phyloP scores from a whole-genome alignment of 2,329 filamentous ascomycete genomes.

The Harringtonia lauricola region DNA sequence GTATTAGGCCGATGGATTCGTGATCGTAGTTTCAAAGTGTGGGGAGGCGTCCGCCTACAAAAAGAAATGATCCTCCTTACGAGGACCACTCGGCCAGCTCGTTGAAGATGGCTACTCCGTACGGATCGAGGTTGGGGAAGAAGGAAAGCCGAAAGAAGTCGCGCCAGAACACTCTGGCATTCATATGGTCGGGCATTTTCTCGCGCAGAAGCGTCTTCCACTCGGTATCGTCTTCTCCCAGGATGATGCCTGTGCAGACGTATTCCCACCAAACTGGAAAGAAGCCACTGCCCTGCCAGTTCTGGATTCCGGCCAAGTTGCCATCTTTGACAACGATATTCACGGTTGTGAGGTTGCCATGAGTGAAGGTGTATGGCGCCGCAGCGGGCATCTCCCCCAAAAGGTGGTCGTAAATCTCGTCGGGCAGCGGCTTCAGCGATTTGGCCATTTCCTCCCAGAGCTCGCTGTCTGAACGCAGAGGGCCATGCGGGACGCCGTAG shows the following conservation, averaged over 20 bases:
- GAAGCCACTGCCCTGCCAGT: background rate
- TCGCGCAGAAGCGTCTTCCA: background rate
- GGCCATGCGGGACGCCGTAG: background rate
- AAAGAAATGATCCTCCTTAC: too few relatives aligned
- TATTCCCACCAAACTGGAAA: background rate
- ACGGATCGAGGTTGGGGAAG: too few relatives aligned
- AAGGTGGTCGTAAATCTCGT: background rate
- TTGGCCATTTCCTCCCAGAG: background rate
- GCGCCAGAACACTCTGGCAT: background rate
- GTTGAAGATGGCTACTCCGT: too few relatives aligned
- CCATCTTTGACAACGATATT: background rate
- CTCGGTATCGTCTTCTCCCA: background rate
- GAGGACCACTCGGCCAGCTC: too few relatives aligned
- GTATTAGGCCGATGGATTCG: too few relatives aligned
- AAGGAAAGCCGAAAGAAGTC: too few relatives aligned
- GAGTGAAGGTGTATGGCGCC: background rate
- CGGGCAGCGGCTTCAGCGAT: background rate
- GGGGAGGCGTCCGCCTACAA: too few relatives aligned
- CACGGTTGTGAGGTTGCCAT: background rate
- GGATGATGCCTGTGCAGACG: background rate
- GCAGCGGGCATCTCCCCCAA: background rate
- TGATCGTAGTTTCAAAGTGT: too few relatives aligned
- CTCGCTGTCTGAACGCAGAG: background rate
- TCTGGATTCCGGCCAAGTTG: background rate
- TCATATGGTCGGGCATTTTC: background rate